phyloP scores from a whole-genome alignment of 495 filamentous ascomycete species.

The Penicillium verhagenii region DNA sequence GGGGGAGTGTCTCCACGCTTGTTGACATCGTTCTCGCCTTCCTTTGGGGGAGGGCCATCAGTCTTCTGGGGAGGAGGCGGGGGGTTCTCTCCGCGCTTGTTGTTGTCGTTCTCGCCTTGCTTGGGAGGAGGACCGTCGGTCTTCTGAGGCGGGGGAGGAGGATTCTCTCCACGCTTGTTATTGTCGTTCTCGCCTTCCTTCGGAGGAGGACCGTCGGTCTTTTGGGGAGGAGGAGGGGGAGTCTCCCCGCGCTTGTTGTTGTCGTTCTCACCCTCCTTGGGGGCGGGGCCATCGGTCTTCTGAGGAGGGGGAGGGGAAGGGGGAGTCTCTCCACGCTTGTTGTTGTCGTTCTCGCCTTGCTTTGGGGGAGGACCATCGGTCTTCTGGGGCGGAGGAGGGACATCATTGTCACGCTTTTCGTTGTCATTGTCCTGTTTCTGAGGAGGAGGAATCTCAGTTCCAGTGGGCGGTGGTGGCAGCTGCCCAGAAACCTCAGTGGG shows the following conservation, averaged over 20 bases:
- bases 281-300: neutral
- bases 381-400: neutral
- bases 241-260: conserved; percentile 8
- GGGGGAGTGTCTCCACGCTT: neutral
- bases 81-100: conserved; percentile 4
- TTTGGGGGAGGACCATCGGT: neutral
- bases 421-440: conserved; percentile 4
- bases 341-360: neutral
- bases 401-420: conserved; percentile 6
- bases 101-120: neutral
- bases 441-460: neutral
- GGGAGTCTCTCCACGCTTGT: neutral
- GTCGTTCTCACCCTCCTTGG: conserved; percentile 1
- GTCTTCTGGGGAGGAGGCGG: neutral
- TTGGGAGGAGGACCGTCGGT: neutral
- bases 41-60: neutral
- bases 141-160: neutral
- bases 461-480: neutral
- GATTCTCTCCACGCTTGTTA: neutral
- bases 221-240: neutral
- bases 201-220: neutral
- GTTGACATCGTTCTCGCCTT: neutral
- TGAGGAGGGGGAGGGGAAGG: conserved; percentile 1
- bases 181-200: neutral
- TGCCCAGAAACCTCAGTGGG: conserved; percentile 6